A percentile compares a stretch with the other conserved stretches of the same genome.
These are phyloP conservation scores for Monosporozyma servazzii DNA, from an alignment of 805 yeast genomes.

Conservation along the genomic window DNA sequence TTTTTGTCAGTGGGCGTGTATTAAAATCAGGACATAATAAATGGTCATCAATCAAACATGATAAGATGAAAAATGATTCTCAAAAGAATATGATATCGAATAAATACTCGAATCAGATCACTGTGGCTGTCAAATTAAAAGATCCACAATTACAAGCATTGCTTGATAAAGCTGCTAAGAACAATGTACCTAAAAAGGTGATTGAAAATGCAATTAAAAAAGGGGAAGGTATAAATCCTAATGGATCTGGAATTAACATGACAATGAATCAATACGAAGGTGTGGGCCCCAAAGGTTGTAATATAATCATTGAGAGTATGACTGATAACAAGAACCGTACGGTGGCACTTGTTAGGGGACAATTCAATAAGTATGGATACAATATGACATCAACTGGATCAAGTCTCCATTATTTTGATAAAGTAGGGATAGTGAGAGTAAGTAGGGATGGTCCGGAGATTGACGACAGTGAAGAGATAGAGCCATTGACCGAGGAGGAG, in stretches of 20 bases:
- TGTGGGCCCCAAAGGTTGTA: constrained; percentile 86
- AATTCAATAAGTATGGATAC: constrained; percentile 53
- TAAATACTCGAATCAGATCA: constrained; percentile 62
- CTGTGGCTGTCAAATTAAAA: constrained; percentile 56
- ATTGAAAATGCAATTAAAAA: constrained; percentile 82
- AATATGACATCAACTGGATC: constrained; percentile 39
- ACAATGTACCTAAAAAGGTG: constrained; percentile 73
- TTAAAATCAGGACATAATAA: constrained; percentile 67
- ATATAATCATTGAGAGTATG: constrained; percentile 73
- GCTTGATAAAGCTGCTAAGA: constrained; percentile 65
- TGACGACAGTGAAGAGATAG: not conserved
- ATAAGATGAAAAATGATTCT: constrained; percentile 87
- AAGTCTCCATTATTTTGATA: constrained; percentile 65
- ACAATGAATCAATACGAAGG: constrained; percentile 68
- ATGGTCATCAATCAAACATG: constrained; percentile 93
- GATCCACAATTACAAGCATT: constrained; percentile 56
- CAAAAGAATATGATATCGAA: constrained; percentile 60
- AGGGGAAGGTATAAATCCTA: constrained; percentile 34
- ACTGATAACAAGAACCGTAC: constrained; percentile 87
- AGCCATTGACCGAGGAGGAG: constrained; percentile 48
- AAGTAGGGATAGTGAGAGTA: constrained; percentile 62
- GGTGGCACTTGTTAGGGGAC: constrained; percentile 62
- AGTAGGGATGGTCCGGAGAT: constrained; percentile 30
- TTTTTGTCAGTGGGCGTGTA: not conserved
- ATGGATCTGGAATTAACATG: constrained; percentile 45